Percentiles rank a stretch among this genome's conserved stretches.
These are phyloP conservation scores for Fonsecaea monophora DNA, from an alignment of 2,329 filamentous ascomycete genomes.

Conservation along the genomic window DNA sequence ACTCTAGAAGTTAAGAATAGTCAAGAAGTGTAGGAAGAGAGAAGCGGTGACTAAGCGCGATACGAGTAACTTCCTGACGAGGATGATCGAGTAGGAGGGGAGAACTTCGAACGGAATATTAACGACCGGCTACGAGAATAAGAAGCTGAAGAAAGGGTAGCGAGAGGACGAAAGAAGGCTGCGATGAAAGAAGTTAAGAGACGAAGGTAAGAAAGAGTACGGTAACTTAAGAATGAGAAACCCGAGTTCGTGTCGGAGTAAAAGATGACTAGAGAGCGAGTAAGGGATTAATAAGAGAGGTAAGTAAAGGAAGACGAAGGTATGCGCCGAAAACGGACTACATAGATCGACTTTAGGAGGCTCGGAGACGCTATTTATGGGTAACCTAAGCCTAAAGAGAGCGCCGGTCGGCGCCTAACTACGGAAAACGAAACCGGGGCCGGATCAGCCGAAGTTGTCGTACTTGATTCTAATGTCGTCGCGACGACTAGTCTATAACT, in stretches of 20 bases:
- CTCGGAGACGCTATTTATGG: no score
- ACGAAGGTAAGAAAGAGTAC: not conserved
- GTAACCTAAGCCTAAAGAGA: no score
- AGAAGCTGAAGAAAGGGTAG: constrained; percentile 1
- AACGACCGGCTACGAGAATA: constrained; percentile 1
- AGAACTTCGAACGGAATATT: constrained; percentile 3
- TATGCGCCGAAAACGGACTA: not conserved
- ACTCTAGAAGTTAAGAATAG: not conserved
- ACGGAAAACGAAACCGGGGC: not conserved
- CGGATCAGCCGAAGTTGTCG: not conserved
- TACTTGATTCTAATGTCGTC: no score
- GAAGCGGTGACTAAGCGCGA: constrained; percentile 8
- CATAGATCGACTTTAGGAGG: not conserved
- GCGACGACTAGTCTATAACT: not conserved
- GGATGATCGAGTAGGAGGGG: not conserved
- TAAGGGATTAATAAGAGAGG: not conserved
- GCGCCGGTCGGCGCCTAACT: no score
- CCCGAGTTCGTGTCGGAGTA: not conserved
- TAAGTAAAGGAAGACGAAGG: not conserved
- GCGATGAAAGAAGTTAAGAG: constrained; percentile 4
- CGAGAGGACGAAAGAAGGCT: constrained; percentile 5
- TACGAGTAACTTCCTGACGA: constrained; percentile 2
- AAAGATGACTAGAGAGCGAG: not conserved
- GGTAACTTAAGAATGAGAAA: not conserved
- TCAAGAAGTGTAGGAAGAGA: constrained; percentile 6